Evolutionary conservation across 768 basidiomycete species (phyloP).

Genomic region (Kwoniella europaea): DNA sequence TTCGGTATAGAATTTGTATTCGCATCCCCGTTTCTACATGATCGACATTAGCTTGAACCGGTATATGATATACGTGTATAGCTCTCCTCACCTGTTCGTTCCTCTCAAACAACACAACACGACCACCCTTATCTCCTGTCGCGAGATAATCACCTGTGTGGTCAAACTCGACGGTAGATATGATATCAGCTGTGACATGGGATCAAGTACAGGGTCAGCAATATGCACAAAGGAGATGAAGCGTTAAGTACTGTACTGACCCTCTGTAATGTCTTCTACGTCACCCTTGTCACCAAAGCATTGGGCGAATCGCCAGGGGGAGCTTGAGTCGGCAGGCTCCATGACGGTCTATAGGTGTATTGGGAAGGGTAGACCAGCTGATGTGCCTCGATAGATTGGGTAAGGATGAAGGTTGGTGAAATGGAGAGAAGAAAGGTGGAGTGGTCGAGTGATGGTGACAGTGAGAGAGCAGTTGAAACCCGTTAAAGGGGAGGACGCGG

Average conservation of each 20-base stretch:
- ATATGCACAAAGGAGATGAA: constrained; percentile 20
- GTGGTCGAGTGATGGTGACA: constrained; percentile 8
- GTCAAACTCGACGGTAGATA: constrained; percentile 99
- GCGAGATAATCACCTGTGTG: constrained; percentile 99
- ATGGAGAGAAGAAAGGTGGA: neutral
- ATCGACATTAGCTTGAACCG: constrained; percentile 36
- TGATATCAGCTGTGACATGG: constrained; percentile 87
- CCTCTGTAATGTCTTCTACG: constrained; percentile 99
- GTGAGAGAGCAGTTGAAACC: neutral
- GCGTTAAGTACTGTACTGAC: constrained; percentile 61
- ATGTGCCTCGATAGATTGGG: neutral
- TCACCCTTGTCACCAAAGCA: constrained; percentile 97
- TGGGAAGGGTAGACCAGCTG: too few species aligned
- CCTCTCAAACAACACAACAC: constrained; percentile 97
- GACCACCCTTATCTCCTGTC: constrained; percentile 98
- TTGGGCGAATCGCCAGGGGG: constrained; percentile 96
- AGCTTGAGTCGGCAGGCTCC: constrained; percentile 44
- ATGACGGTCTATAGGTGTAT: constrained; percentile 23
- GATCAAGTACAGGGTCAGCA: constrained; percentile 57
- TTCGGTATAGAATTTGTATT: constrained; percentile 99
- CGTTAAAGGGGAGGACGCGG: too few species aligned
- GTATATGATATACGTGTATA: neutral
- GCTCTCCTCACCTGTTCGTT: constrained; percentile 81
- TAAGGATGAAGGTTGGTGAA: neutral
- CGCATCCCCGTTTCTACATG: constrained; percentile 94